phyloP scores from a whole-genome alignment of 139 green algal genomes.

The Pleodorina starrii region DNA sequence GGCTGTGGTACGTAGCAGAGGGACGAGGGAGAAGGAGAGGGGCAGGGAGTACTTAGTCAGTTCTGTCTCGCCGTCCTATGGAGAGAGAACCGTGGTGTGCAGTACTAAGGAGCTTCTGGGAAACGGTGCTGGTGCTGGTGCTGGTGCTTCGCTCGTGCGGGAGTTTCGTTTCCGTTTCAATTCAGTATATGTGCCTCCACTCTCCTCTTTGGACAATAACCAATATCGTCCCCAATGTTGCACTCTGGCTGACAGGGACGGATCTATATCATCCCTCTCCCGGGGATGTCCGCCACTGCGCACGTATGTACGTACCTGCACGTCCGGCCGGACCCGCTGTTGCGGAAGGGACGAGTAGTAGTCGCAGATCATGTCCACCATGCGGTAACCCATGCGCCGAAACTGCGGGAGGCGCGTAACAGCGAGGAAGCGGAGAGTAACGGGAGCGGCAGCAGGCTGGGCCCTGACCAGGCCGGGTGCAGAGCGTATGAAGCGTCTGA shows the following conservation, averaged over 20 bases:
- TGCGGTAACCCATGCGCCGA: constrained; percentile 66
- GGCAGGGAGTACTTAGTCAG: background rate
- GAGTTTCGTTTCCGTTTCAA: background rate
- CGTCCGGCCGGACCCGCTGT: constrained; percentile 59
- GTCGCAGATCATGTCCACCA: constrained; percentile 81
- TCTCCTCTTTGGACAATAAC: background rate
- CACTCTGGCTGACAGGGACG: background rate
- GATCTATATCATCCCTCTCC: too few species aligned
- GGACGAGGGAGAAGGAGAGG: background rate
- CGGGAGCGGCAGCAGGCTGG: background rate
- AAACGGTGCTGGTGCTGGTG: background rate
- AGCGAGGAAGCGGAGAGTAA: background rate
- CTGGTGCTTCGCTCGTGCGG: background rate
- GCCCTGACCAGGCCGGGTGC: too few species aligned
- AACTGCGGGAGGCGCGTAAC: constrained; percentile 60
- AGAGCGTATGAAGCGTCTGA: too few species aligned
- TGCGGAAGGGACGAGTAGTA: constrained; percentile 59
- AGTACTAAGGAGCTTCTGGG: background rate
- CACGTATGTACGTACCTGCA: constrained; percentile 60
- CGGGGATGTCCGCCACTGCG: background rate
- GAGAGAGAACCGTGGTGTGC: too few species aligned
- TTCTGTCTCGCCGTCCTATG: too few species aligned
- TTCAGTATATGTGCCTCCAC: background rate
- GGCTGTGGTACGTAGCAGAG: constrained; percentile 56
- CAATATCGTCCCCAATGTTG: background rate